Conservation (phyloP, 2,329 filamentous ascomycete genomes). For the Botrytis squamosa region DNA sequence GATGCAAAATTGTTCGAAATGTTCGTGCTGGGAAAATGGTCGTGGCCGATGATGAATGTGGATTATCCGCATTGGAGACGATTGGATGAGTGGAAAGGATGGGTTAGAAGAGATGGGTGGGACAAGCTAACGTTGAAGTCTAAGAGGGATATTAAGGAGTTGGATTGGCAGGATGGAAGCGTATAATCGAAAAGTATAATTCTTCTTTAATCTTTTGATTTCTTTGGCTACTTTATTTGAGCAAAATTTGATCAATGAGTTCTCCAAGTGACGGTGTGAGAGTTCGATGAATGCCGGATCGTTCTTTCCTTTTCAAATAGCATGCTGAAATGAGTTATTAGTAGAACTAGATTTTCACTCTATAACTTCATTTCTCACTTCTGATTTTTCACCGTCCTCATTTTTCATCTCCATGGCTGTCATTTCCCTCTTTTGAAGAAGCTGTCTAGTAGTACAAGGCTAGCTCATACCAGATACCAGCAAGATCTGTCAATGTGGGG, state of each 20-base stretch:
- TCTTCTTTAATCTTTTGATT: no score
- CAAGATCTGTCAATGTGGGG: background rate
- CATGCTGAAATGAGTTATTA: background rate
- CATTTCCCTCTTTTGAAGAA: background rate
- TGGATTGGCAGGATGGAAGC: background rate
- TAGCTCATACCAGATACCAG: background rate
- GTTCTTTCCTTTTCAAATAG: background rate
- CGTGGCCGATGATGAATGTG: constrained; percentile 14
- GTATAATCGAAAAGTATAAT: background rate
- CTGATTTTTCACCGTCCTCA: accelerated
- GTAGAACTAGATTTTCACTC: background rate
- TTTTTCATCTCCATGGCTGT: background rate
- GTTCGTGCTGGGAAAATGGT: constrained; percentile 13
- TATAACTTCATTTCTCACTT: background rate
- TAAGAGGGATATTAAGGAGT: background rate
- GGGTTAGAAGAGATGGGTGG: constrained; percentile 11
- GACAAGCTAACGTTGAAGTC: background rate
- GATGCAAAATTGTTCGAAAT: constrained; percentile 21
- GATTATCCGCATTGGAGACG: constrained; percentile 18
- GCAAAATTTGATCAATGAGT: background rate
- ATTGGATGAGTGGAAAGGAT: constrained; percentile 18
- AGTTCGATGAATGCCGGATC: background rate
- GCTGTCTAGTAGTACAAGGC: background rate
- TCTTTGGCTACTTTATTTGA: accelerated
- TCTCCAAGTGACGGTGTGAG: accelerated